Conservation (phyloP, 1,284 basidiomycete genomes). For the Microstroma glucosiphilum region DNA sequence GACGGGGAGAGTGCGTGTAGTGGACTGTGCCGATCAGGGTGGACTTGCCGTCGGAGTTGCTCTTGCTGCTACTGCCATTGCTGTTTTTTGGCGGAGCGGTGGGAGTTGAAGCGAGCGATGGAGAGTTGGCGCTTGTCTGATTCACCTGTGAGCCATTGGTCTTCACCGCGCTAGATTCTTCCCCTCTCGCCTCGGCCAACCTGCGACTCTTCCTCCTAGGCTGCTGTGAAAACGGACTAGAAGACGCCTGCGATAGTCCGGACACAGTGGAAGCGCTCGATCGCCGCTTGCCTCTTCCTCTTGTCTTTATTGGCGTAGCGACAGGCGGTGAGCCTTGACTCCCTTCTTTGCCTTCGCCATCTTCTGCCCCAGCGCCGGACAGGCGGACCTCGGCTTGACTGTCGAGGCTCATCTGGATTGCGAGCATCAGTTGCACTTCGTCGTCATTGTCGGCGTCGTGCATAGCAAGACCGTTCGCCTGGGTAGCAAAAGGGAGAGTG, state of each 20-base stretch:
- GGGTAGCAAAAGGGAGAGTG: too few species aligned
- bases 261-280: background rate
- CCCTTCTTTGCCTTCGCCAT: background rate
- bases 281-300: too few species aligned
- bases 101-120: background rate
- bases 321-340: too few species aligned
- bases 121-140: background rate
- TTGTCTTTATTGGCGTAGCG: too few species aligned
- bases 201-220: background rate
- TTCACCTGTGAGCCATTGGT: constrained; percentile 2
- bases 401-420: constrained; percentile 3
- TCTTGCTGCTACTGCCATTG: background rate
- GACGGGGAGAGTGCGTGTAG: constrained; percentile 19
- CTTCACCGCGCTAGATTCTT: background rate
- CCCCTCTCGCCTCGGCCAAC: background rate
- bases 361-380: too few species aligned
- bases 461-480: background rate
- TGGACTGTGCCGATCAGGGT: constrained; percentile 21
- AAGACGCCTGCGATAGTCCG: background rate
- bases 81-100: background rate
- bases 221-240: background rate
- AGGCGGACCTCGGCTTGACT: background rate
- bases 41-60: background rate
- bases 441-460: background rate
- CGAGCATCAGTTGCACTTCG: background rate